Evolutionary conservation across 257 asterid genomes (phyloP).

Genomic region (Apocynum venetum): DNA sequence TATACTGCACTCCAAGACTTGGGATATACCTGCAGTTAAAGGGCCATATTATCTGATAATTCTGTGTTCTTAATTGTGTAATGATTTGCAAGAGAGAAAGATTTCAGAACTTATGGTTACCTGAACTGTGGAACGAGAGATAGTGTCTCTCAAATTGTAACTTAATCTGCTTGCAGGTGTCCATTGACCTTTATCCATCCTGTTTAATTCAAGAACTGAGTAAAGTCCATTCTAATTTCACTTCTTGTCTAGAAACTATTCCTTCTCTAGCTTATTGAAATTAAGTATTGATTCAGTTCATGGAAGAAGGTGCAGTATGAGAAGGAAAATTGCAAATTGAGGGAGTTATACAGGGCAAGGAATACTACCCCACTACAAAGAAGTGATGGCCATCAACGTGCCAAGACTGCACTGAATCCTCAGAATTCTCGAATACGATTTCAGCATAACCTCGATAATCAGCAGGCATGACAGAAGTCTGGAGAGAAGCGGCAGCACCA

Average conservation of each 20-base stretch:
- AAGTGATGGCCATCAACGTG: constrained; percentile 12
- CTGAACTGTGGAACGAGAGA: constrained; percentile 44
- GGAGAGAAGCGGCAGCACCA: background rate
- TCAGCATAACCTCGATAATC: constrained; percentile 12
- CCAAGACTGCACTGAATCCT: constrained; percentile 2
- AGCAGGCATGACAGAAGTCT: constrained; percentile 11
- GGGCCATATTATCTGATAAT: background rate
- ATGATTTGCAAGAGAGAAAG: background rate
- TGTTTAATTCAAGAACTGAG: constrained; percentile 14
- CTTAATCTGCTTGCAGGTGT: constrained; percentile 34
- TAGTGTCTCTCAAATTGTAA: constrained; percentile 35
- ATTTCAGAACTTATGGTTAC: constrained; percentile 8
- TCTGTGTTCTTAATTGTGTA: background rate
- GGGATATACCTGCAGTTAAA: constrained; percentile 28
- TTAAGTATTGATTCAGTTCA: background rate
- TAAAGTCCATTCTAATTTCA: too few species aligned
- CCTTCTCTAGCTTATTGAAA: too few species aligned
- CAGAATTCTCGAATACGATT: constrained; percentile 6
- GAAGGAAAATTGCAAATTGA: background rate
- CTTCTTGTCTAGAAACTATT: too few species aligned
- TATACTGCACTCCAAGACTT: constrained; percentile 39
- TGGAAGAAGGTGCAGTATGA: background rate
- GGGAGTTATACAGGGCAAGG: background rate
- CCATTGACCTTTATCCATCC: constrained; percentile 45
- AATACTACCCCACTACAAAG: constrained; percentile 13